phyloP scores from a whole-genome alignment of 768 basidiomycete species.

The Asterophora lycoperdoides region DNA sequence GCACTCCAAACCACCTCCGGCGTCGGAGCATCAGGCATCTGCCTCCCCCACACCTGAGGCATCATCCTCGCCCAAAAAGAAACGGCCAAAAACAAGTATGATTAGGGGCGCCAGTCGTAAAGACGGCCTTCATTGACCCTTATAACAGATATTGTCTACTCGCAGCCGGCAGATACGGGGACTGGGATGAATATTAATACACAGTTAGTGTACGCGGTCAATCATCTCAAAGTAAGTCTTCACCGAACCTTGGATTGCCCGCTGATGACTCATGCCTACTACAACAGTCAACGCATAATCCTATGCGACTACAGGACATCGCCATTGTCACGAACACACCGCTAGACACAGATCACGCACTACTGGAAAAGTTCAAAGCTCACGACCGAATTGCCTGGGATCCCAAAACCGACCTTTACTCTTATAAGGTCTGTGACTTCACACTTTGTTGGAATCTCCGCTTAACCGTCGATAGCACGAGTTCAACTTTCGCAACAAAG shows the following conservation, averaged over 20 bases:
- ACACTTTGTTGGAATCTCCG: not conserved
- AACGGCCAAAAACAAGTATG: conserved; percentile 65
- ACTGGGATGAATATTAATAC: conserved; percentile 81
- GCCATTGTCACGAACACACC: conserved; percentile 79
- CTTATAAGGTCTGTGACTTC: conserved; percentile 64
- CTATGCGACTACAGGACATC: conserved; percentile 85
- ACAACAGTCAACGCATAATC: conserved; percentile 62
- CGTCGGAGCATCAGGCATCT: conserved; percentile 23
- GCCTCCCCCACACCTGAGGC: conserved; percentile 22
- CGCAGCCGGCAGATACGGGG: conserved; percentile 85
- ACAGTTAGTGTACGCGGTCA: conserved; percentile 80
- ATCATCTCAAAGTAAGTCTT: conserved; percentile 66
- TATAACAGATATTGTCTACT: conserved; percentile 66
- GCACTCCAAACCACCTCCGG: conserved; percentile 57
- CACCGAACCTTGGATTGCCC: not conserved
- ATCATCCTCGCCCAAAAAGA: conserved; percentile 44
- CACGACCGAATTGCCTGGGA: conserved; percentile 82
- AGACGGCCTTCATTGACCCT: conserved; percentile 12
- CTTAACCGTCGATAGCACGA: conserved; percentile 58
- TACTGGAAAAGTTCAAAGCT: conserved; percentile 76
- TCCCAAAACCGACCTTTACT: conserved; percentile 79
- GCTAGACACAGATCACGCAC: conserved; percentile 61
- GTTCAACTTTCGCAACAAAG: conserved; percentile 81
- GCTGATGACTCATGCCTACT: not conserved
- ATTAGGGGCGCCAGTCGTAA: conserved; percentile 17